Base-by-base conservation (phyloP, 1,139 yeast species). In the Yamadazyma taylorii region DNA sequence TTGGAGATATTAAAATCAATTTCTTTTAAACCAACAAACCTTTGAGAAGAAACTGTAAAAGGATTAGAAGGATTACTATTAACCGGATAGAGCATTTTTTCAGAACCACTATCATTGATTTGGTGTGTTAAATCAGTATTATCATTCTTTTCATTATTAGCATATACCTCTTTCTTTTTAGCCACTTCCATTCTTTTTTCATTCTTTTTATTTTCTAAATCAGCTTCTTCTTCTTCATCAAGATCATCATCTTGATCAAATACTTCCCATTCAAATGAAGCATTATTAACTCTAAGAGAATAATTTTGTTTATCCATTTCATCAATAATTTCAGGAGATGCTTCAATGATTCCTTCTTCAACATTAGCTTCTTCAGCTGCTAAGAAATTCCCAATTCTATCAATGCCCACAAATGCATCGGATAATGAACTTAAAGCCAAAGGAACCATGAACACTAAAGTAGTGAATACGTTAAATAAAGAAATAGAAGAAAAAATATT, bases 401-500 rank as follows among this genome's bases (percentile, higher is more conserved):
- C 61, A 17, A 81, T 53, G 12, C 87, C 86, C 36, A 83, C 67
- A 46, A 71, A 66, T 11, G 86, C 88, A 58, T 85, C 94, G 2
- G 10, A 6, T 6, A 10, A 5, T 5, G 26, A 5, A 24, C 26
- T n/a, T 6, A 82, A 60, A 46, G 85, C 82, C 65, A 86, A 66
- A 19, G 95, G 96, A n/a, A n/a, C n/a, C n/a, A n/a, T n/a, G n/a
- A n/a, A n/a, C n/a, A n/a, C n/a, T 34, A 85, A 63, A 53, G 86
- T 64, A 53, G 86, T 68, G 13, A 73, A 63, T 71, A 37, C 60
- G 64, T 4, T 78, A 65, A 24, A 6, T 10, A 24, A 87, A 86
- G 41, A 85, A 69, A 1, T 90, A 73, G 95, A 82, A 0, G 96
- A 78, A 54, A 88, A 89, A 15, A 88, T 78, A 25, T 74, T 65